A percentile compares a stretch with the other conserved stretches of the same genome.
These are phyloP conservation scores for Agastache rugosa DNA, from an alignment of 257 asterid species.

Conservation along the genomic window DNA sequence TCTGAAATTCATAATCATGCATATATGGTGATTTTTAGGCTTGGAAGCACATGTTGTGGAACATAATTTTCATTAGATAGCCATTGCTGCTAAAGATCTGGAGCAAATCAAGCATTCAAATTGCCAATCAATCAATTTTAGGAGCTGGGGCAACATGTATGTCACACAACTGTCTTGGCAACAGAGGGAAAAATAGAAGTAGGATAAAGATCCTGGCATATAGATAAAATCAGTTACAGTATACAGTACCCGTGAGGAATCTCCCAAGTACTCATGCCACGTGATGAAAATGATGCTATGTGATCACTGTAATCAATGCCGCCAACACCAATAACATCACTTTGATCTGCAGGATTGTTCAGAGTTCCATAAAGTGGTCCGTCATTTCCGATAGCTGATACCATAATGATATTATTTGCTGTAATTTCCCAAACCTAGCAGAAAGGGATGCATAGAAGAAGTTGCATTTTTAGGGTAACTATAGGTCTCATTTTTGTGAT, in stretches of 20 bases:
- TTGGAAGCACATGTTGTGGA: conserved; percentile 17
- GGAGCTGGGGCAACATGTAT: conserved; percentile 6
- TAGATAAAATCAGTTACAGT: conserved; percentile 28
- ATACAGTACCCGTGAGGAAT: conserved; percentile 93
- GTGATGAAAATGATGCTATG: conserved; percentile 98
- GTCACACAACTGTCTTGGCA: conserved; percentile 25
- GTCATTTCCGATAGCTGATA: conserved; percentile 97
- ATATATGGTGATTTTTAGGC: not conserved
- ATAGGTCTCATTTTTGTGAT: conserved; percentile 25
- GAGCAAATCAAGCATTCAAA: conserved; percentile 7
- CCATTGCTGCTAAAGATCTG: conserved; percentile 4
- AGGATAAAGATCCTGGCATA: conserved; percentile 11
- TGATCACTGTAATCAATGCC: conserved; percentile 99
- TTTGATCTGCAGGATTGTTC: conserved; percentile 99
- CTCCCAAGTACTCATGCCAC: conserved; percentile 99
- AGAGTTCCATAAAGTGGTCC: conserved; percentile 99
- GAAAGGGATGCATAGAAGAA: conserved; percentile 30
- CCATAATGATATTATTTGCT: conserved; percentile 95
- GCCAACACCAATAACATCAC: conserved; percentile 99
- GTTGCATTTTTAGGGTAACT: conserved; percentile 20
- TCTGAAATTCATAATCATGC: not conserved
- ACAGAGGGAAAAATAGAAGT: conserved; percentile 2
- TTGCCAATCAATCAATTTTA: conserved; percentile 23
- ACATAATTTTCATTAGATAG: conserved; percentile 15
- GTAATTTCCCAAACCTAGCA: conserved; percentile 97